These are phyloP conservation scores for Rubia occidens DNA, from an alignment of 305 asterid species.

Conservation along the genomic window DNA sequence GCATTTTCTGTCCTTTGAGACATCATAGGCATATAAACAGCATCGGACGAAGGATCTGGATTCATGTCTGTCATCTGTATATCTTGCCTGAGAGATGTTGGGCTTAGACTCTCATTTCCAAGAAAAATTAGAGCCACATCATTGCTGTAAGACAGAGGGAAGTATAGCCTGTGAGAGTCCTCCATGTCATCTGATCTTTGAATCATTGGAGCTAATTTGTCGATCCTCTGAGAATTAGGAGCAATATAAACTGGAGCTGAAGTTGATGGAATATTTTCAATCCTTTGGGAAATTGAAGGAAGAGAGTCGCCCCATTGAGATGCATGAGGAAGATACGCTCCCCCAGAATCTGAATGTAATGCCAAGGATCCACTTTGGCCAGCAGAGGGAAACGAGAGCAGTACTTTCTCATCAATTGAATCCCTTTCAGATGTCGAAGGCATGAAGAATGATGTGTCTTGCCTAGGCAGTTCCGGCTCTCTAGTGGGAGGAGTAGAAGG, in stretches of 20 bases:
- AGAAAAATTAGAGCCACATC: conserved; percentile 16
- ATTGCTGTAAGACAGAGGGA: conserved; percentile 20
- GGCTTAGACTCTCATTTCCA: conserved; percentile 7
- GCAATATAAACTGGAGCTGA: conserved; percentile 8
- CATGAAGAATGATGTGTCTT: conserved; percentile 15
- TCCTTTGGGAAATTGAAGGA: conserved; percentile 6
- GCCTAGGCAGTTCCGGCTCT: conserved; percentile 20
- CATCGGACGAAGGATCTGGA: conserved; percentile 14
- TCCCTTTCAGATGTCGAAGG: conserved; percentile 17
- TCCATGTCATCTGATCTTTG: neutral
- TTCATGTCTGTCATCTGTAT: conserved; percentile 18
- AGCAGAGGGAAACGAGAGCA: conserved; percentile 6
- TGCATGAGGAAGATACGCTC: conserved; percentile 12
- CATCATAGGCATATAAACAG: conserved; percentile 19
- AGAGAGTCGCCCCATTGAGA: conserved; percentile 18
- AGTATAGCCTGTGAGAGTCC: conserved; percentile 13
- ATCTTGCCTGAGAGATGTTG: conserved; percentile 15
- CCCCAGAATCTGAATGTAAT: conserved; percentile 19
- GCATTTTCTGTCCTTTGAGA: conserved; percentile 18
- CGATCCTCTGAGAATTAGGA: conserved; percentile 14
- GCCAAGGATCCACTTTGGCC: conserved; percentile 7
- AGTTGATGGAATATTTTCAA: conserved; percentile 2
- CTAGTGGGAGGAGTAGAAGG: conserved; percentile 22
- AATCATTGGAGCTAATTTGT: conserved; percentile 11
- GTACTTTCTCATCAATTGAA: conserved; percentile 14